phyloP scores from a whole-genome alignment of 2,329 filamentous ascomycete genomes.

The Phaeophleospora eucalypticola region DNA sequence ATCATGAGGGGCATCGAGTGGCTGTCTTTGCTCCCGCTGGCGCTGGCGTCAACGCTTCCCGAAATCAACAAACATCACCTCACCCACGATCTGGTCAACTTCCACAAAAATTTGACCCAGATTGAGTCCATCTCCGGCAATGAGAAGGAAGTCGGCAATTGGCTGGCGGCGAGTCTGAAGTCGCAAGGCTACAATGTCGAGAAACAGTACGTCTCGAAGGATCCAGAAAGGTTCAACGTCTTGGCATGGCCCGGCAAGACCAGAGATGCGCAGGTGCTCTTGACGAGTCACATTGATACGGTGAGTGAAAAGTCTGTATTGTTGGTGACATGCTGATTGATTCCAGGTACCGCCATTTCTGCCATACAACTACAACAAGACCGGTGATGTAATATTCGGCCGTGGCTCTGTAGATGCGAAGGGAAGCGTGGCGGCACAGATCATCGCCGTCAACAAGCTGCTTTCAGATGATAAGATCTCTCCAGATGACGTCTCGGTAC shows the following conservation, averaged over 20 bases:
- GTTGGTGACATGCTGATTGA: not conserved
- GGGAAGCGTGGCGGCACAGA: constrained; percentile 63
- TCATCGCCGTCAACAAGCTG: constrained; percentile 60
- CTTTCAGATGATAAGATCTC: constrained; percentile 39
- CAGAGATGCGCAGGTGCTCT: constrained; percentile 56
- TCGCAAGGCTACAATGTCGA: constrained; percentile 59
- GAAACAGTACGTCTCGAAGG: constrained; percentile 48
- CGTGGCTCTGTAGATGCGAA: constrained; percentile 66
- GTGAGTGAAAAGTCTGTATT: constrained; percentile 35
- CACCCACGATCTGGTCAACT: constrained; percentile 56
- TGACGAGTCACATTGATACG: constrained; percentile 79
- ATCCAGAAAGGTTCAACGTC: constrained; percentile 64
- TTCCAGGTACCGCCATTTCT: constrained; percentile 63
- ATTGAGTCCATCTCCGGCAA: constrained; percentile 67
- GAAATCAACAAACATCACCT: constrained; percentile 23
- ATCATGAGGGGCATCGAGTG: constrained; percentile 4
- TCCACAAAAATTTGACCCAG: constrained; percentile 72
- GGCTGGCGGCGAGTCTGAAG: constrained; percentile 64
- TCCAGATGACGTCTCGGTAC: constrained; percentile 47
- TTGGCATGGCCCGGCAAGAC: constrained; percentile 58
- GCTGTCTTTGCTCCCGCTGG: constrained; percentile 3
- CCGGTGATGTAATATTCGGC: constrained; percentile 50
- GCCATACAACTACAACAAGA: constrained; percentile 44
- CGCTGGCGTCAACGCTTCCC: constrained; percentile 7
- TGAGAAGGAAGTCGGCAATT: constrained; percentile 65